phyloP scores from a whole-genome alignment of 2,329 filamentous ascomycete species.

The Venturia asperata region DNA sequence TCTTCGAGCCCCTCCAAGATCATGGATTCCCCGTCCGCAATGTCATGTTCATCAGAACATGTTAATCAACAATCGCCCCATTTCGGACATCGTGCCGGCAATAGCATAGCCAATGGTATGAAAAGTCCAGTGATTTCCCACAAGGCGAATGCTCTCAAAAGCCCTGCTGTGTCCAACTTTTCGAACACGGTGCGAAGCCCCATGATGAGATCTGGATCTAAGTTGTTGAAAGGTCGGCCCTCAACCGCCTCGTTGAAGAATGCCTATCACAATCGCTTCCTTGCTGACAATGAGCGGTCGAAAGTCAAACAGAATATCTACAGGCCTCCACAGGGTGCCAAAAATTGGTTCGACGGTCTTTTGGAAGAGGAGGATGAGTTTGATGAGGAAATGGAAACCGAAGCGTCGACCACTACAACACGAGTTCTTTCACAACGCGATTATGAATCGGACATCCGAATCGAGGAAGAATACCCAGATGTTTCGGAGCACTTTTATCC shows the following conservation, averaged over 20 bases:
- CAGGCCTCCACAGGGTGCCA: slow-evolving; percentile 41
- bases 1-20: slow-evolving; percentile 32
- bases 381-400: slow-evolving; percentile 13
- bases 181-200: slow-evolving; percentile 18
- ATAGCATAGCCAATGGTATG: slow-evolving; percentile 24
- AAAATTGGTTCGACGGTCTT: slow-evolving; percentile 46
- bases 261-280: neutral
- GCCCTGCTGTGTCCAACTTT: slow-evolving; percentile 4
- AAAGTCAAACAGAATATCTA: slow-evolving; percentile 40
- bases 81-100: slow-evolving; percentile 4
- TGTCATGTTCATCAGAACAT: slow-evolving; percentile 34
- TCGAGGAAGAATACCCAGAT: neutral
- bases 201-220: slow-evolving; percentile 23
- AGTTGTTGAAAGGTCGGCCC: slow-evolving; percentile 18
- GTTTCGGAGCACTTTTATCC: neutral
- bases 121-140: slow-evolving; percentile 22
- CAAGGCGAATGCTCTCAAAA: slow-evolving; percentile 18
- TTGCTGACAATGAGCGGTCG: slow-evolving; percentile 29
- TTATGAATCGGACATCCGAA: neutral
- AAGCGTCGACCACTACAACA: neutral
- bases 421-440: neutral
- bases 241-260: neutral
- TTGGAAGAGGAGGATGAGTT: slow-evolving; percentile 34
- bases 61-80: slow-evolving; percentile 22
- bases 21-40: slow-evolving; percentile 35